A percentile compares a stretch with the other conserved stretches of the same genome.
These are phyloP conservation scores for Scedosporium aurantiacum DNA, from an alignment of 2,329 filamentous ascomycete species.

Conservation along the genomic window DNA sequence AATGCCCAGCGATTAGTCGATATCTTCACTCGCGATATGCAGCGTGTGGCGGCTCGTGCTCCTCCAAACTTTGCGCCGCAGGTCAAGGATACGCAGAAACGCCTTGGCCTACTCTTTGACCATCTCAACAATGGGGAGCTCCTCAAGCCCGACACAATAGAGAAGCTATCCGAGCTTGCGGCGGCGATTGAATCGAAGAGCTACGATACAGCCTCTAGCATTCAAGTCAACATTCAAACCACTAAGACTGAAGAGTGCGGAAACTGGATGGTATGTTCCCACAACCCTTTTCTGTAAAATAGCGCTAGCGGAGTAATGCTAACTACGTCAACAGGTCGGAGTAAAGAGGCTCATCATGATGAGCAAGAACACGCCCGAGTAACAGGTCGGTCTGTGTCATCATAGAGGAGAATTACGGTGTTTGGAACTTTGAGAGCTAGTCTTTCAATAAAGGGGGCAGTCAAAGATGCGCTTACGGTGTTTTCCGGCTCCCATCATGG, in stretches of 20 bases:
- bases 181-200: conserved; percentile 57
- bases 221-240: conserved; percentile 66
- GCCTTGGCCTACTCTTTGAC: conserved; percentile 87
- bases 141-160: conserved; percentile 67
- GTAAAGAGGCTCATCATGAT: conserved; percentile 69
- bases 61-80: conserved; percentile 79
- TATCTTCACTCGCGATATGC: conserved; percentile 72
- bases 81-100: conserved; percentile 88
- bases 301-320: background rate
- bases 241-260: conserved; percentile 72
- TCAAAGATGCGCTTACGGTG: background rate
- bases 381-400: conserved; percentile 7
- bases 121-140: conserved; percentile 94
- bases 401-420: too few relatives aligned
- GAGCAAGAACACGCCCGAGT: conserved; percentile 61
- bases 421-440: background rate
- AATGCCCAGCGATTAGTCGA: conserved; percentile 70
- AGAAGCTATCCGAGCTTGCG: conserved; percentile 53
- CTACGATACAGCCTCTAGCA: conserved; percentile 53
- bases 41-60: conserved; percentile 75
- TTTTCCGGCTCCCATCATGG: background rate
- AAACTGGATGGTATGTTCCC: conserved; percentile 68
- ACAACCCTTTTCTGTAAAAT: background rate
- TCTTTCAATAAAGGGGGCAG: background rate
- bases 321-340: conserved; percentile 42